Evolutionary conservation across 352 stramenopile species (phyloP).

Genomic region (Elongisporangium prolatum): DNA sequence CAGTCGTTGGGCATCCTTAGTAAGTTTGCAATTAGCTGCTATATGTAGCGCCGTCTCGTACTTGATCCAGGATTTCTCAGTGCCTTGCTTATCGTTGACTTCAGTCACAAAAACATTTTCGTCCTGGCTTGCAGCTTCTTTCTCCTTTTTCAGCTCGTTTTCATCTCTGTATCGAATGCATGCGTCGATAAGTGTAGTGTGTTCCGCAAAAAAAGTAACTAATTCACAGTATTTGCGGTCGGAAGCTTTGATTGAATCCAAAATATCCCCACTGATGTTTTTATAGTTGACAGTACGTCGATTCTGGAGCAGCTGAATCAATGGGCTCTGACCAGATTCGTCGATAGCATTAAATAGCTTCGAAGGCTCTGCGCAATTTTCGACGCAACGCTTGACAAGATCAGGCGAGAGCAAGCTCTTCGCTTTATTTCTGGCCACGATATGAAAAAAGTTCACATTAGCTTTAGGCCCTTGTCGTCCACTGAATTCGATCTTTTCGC

Average conservation of each 20-base stretch:
- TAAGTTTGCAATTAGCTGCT: conserved; percentile 39
- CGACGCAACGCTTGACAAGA: conserved; percentile 33
- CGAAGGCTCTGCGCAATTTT: conserved; percentile 20
- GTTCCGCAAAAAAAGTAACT: conserved; percentile 45
- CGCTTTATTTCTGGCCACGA: conserved; percentile 23
- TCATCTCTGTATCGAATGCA: conserved; percentile 18
- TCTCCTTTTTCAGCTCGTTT: not conserved
- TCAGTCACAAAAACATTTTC: conserved; percentile 10
- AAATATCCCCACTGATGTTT: conserved; percentile 19
- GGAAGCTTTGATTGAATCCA: conserved; percentile 24
- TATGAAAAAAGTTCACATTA: conserved; percentile 67
- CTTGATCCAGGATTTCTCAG: conserved; percentile 25
- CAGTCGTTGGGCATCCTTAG: conserved; percentile 16
- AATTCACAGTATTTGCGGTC: conserved; percentile 41
- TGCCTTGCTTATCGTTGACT: not conserved
- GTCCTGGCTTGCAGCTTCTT: conserved; percentile 4
- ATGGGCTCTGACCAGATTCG: conserved; percentile 32
- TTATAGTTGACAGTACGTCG: conserved; percentile 12
- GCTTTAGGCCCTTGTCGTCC: conserved; percentile 10
- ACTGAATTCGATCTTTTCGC: conserved; percentile 25
- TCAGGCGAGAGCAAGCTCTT: conserved; percentile 14
- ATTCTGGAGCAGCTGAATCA: conserved; percentile 41
- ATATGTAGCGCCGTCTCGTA: conserved; percentile 49
- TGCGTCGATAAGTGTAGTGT: conserved; percentile 26
- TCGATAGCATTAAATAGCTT: conserved; percentile 52